A percentile compares a stretch with the other conserved stretches of the same genome.
Conservation (phyloP, 2,329 filamentous ascomycete species). For the Penicillium hesseltinei region DNA sequence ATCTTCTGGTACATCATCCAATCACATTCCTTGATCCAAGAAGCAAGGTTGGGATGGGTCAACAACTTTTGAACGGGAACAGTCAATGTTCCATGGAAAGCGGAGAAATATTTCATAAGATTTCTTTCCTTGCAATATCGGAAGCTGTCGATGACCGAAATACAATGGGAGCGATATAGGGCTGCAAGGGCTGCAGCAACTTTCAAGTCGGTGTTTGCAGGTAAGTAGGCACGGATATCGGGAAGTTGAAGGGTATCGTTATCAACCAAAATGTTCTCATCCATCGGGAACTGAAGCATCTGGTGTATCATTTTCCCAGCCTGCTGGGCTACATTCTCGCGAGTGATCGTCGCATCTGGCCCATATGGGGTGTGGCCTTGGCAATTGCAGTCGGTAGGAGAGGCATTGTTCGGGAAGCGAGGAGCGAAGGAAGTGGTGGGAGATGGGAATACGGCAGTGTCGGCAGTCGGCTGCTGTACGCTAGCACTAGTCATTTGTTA, state of each 20-base stretch:
- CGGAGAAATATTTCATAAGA: constrained; percentile 90
- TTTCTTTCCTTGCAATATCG: constrained; percentile 96
- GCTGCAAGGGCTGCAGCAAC: constrained; percentile 81
- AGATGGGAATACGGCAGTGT: constrained; percentile 42
- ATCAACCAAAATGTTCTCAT: constrained; percentile 49
- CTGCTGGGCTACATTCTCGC: constrained; percentile 39
- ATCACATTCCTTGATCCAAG: constrained; percentile 95
- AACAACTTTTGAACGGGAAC: constrained; percentile 95
- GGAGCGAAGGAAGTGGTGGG: constrained; percentile 40
- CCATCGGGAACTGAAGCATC: constrained; percentile 40
- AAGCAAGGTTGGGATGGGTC: constrained; percentile 72
- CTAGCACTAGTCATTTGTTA: constrained; percentile 28
- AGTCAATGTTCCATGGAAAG: constrained; percentile 93
- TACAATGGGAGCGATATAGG: constrained; percentile 90
- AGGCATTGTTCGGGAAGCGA: constrained; percentile 26
- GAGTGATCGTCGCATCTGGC: constrained; percentile 33
- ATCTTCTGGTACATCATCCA: constrained; percentile 96
- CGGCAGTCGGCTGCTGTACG: constrained; percentile 34
- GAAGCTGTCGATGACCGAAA: constrained; percentile 90
- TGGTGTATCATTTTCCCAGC: constrained; percentile 41
- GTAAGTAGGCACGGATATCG: constrained; percentile 78
- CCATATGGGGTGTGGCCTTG: constrained; percentile 28
- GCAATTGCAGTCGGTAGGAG: constrained; percentile 30
- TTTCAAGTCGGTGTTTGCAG: constrained; percentile 77
- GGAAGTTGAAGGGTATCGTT: constrained; percentile 76